Base-by-base conservation (phyloP, 805 yeast species). In the Wickerhamiella cacticola region DNA sequence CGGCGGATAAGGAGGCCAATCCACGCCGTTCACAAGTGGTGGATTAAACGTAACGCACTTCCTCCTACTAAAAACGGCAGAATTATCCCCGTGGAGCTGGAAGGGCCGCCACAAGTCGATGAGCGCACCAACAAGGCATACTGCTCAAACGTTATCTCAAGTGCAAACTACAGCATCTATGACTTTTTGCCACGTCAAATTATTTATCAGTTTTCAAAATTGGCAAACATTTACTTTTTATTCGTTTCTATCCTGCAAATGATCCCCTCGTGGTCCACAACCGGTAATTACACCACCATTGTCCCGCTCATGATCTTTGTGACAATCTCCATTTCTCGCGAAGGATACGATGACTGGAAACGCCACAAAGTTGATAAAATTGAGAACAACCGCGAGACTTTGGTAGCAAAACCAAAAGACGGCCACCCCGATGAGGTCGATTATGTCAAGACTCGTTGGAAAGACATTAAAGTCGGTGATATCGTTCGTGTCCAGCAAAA, bases 221-320 rank as follows among this genome's bases (percentile, higher is more conserved):
- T 92, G 40, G 98, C 98, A 24, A 92, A 92, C 61, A 71, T 88
- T 52, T 89, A 92, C 63, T 92, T 92, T 65, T 67, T 92, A 74
- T 71, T 79, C 2, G 92, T 92, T 15, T 88, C 97, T 2, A 82
- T 92, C 52, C 69, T 92, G 69, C 98, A 92, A 62, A 80, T 89
- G 88, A 80, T 92, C 42, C 97, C 98, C 0, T 77, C 87, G 2
- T 92, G 96, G 96, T 85, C 96, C 1, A 86, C 98, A 5, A 92
- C 98, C 0, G 98, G 97, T 51, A 82, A 87, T 10, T 86, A 78
- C 60, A 92, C 97, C 3, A 92, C 98, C 1, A 89, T 92, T 56
- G 73, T 88, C 35, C 97, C 98, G 1, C 69, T 92, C 49, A 67
- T 80, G 63, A 74, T 92, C 5, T 92, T 92, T 63, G 84, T 92